Evolutionary conservation across 1,139 yeast species (phyloP).

Genomic region (Suhomyces bokatorum): DNA sequence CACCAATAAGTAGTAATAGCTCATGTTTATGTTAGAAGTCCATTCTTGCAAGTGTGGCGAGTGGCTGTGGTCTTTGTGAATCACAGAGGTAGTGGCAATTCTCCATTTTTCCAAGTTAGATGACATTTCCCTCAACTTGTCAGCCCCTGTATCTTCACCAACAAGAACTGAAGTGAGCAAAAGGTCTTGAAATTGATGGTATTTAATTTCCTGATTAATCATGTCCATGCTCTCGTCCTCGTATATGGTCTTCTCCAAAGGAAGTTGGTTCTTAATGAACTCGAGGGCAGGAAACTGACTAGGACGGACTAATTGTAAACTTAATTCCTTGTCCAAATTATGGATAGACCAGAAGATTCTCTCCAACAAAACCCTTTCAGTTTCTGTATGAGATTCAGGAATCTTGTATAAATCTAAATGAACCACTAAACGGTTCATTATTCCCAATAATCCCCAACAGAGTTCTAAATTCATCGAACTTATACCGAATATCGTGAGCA

Average conservation of each 20-base stretch:
- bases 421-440: constrained; percentile 32
- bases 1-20: constrained; percentile 41
- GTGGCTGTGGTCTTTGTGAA: constrained; percentile 28
- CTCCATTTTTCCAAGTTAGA: constrained; percentile 41
- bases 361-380: constrained; percentile 11
- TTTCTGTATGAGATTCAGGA: background rate
- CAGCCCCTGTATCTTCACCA: constrained; percentile 6
- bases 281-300: constrained; percentile 33
- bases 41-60: constrained; percentile 33
- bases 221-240: constrained; percentile 24
- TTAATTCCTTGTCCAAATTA: constrained; percentile 42
- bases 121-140: constrained; percentile 23
- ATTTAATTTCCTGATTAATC: constrained; percentile 24
- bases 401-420: constrained; percentile 25
- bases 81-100: constrained; percentile 27
- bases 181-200: constrained; percentile 22
- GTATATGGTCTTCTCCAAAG: constrained; percentile 13
- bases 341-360: constrained; percentile 42
- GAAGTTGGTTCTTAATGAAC: constrained; percentile 20
- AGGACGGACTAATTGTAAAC: constrained; percentile 35
- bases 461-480: constrained; percentile 29
- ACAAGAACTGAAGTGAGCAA: constrained; percentile 16
- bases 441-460: constrained; percentile 40
- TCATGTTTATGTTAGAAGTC: constrained; percentile 36
- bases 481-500: constrained; percentile 35